Evolutionary conservation across 2,329 filamentous ascomycete genomes (phyloP).

Genomic region (Fusarium sp.): DNA sequence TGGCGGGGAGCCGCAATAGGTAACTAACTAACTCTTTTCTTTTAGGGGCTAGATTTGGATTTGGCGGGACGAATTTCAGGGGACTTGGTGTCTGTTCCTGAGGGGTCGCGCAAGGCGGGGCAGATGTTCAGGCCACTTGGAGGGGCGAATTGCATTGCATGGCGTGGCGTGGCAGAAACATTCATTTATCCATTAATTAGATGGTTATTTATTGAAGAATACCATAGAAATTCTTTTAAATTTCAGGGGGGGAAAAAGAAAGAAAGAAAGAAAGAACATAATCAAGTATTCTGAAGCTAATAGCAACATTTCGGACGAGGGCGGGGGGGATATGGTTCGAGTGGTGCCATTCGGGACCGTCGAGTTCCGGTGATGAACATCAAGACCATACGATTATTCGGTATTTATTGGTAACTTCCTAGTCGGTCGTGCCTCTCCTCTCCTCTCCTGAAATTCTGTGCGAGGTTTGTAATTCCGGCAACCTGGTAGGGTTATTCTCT

Average conservation of each 20-base stretch:
- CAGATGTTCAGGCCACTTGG: conserved; percentile 25
- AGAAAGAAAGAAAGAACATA: background rate
- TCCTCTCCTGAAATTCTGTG: background rate
- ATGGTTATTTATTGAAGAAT: too few relatives aligned
- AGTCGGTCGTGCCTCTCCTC: background rate
- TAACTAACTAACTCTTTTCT: conserved; percentile 7
- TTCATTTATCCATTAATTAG: too few relatives aligned
- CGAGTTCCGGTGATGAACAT: conserved; percentile 35
- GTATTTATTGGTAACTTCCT: conserved; percentile 37
- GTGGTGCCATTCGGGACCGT: conserved; percentile 42
- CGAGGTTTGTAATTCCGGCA: conserved; percentile 6
- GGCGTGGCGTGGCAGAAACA: conserved; percentile 32
- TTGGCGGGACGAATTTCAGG: conserved; percentile 30
- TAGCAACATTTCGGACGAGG: conserved; percentile 26
- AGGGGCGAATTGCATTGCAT: conserved; percentile 32
- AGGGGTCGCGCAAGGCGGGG: conserved; percentile 39
- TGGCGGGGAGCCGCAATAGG: background rate
- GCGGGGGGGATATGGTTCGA: conserved; percentile 36
- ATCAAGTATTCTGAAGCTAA: background rate
- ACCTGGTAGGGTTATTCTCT: conserved; percentile 9
- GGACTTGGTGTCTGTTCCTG: conserved; percentile 28
- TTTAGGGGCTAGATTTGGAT: conserved; percentile 32
- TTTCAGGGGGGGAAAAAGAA: too few relatives aligned
- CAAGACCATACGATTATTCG: conserved; percentile 42
- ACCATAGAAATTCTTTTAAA: background rate